Conservation (phyloP, 805 yeast genomes). For the Priceomyces haplophilus region DNA sequence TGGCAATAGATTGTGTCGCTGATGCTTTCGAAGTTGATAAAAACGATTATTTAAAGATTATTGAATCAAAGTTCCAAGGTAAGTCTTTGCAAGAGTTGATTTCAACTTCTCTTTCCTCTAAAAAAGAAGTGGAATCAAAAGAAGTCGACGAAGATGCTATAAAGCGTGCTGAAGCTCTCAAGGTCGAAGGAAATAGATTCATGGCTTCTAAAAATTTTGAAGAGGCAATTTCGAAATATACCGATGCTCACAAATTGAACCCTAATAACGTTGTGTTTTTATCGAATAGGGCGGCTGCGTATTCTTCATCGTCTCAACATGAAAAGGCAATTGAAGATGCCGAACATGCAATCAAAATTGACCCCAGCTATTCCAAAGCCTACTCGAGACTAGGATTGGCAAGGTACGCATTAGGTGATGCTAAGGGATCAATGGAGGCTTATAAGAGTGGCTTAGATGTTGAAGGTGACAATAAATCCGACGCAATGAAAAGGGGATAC, state of each 20-base stretch:
- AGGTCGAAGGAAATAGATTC: constrained; percentile 83
- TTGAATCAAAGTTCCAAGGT: constrained; percentile 43
- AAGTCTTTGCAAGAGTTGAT: constrained; percentile 48
- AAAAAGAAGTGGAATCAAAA: constrained; percentile 25
- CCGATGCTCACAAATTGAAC: constrained; percentile 70
- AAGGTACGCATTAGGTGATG: constrained; percentile 88
- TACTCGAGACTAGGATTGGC: constrained; percentile 95
- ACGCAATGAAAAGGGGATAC: constrained; percentile 88
- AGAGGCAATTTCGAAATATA: constrained; percentile 71
- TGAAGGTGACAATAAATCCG: constrained; percentile 82
- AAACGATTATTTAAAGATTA: constrained; percentile 39
- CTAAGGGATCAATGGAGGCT: constrained; percentile 85
- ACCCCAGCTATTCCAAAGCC: constrained; percentile 84
- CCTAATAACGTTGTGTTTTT: constrained; percentile 77
- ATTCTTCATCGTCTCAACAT: constrained; percentile 73
- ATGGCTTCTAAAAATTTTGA: constrained; percentile 75
- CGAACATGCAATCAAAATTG: constrained; percentile 69
- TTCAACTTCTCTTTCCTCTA: constrained; percentile 7
- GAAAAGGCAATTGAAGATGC: constrained; percentile 83
- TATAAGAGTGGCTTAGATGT: constrained; percentile 82
- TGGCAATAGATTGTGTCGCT: constrained; percentile 87
- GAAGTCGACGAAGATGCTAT: constrained; percentile 52
- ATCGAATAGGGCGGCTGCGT: constrained; percentile 96
- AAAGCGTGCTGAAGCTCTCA: constrained; percentile 78
- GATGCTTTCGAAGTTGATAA: constrained; percentile 76